Conservation (phyloP, 1,139 yeast species). For the Kodamaea derodonti region DNA sequence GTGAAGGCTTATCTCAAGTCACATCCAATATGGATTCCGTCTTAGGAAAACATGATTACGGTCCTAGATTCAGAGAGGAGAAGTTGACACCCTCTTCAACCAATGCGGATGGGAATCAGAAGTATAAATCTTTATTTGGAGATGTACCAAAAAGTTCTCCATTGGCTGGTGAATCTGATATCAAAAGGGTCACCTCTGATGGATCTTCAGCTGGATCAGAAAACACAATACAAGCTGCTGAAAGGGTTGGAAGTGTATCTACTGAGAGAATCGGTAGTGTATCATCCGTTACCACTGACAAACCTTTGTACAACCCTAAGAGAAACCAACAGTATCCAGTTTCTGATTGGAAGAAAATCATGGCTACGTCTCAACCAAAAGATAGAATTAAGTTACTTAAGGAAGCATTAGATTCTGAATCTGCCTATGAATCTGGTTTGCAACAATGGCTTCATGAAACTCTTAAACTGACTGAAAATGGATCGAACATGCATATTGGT, state of each 20-base stretch:
- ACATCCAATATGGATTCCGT: slow-evolving; percentile 26
- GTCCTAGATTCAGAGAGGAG: slow-evolving; percentile 33
- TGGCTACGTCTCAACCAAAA: slow-evolving; percentile 39
- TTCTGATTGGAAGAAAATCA: slow-evolving; percentile 44
- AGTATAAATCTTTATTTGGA: slow-evolving; percentile 22
- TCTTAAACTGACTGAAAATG: slow-evolving; percentile 30
- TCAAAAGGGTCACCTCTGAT: slow-evolving; percentile 5
- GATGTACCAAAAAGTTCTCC: not conserved
- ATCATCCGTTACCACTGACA: slow-evolving; percentile 2
- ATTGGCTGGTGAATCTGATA: slow-evolving; percentile 7
- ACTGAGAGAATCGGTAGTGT: slow-evolving; percentile 4
- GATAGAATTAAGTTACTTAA: slow-evolving; percentile 39
- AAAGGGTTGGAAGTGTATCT: slow-evolving; percentile 1
- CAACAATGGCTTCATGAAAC: slow-evolving; percentile 44
- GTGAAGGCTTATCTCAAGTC: slow-evolving; percentile 8
- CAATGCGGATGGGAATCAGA: slow-evolving; percentile 9
- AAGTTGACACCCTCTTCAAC: slow-evolving; percentile 22
- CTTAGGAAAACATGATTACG: slow-evolving; percentile 23
- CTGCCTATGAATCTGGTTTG: slow-evolving; percentile 42
- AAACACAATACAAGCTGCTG: not conserved
- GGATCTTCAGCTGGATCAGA: slow-evolving; percentile 2
- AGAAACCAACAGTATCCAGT: slow-evolving; percentile 27
- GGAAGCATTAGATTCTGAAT: slow-evolving; percentile 40
- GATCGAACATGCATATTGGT: slow-evolving; percentile 41
- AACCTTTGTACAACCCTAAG: slow-evolving; percentile 1